These are phyloP conservation scores for Aphanomyces euteiches DNA, from an alignment of 352 stramenopile species.

Conservation along the genomic window DNA sequence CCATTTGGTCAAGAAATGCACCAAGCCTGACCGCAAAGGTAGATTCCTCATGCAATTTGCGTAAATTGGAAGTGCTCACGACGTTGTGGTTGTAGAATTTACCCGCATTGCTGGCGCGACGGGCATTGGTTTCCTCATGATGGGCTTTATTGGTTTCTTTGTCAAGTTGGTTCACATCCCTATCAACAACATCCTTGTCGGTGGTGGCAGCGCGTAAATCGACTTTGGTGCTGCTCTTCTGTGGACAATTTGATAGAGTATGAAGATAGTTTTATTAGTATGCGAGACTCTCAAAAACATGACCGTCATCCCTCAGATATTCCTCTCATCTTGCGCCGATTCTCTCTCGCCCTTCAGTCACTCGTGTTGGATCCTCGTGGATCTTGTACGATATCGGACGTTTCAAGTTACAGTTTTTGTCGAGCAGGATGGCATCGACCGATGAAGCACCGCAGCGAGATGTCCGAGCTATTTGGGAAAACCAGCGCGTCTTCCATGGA, in stretches of 20 bases:
- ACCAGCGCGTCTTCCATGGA: conserved; percentile 14
- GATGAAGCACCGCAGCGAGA: too few species aligned
- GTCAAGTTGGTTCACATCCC: conserved; percentile 99
- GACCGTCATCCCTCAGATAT: neutral
- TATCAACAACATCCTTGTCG: conserved; percentile 99
- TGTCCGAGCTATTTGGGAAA: neutral
- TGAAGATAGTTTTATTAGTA: conserved; percentile 23
- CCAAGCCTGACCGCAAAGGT: conserved; percentile 98
- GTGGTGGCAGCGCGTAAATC: conserved; percentile 70
- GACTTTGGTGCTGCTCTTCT: neutral
- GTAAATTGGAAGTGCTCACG: neutral
- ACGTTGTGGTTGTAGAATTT: conserved; percentile 81
- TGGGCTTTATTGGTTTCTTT: conserved; percentile 99
- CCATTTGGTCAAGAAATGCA: conserved; percentile 99
- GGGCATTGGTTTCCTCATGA: conserved; percentile 97
- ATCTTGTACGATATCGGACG: too few species aligned
- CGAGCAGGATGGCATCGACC: too few species aligned
- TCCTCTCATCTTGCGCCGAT: neutral
- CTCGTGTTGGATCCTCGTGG: too few species aligned
- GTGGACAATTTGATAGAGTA: conserved; percentile 1
- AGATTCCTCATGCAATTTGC: conserved; percentile 22
- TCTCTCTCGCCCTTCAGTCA: neutral
- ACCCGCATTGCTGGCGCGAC: conserved; percentile 92
- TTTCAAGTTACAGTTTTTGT: too few species aligned
- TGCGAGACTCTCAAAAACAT: conserved; percentile 10